These are phyloP conservation scores for Kurtzmaniella quercitrusa DNA, from an alignment of 1,139 yeast genomes.

Conservation along the genomic window DNA sequence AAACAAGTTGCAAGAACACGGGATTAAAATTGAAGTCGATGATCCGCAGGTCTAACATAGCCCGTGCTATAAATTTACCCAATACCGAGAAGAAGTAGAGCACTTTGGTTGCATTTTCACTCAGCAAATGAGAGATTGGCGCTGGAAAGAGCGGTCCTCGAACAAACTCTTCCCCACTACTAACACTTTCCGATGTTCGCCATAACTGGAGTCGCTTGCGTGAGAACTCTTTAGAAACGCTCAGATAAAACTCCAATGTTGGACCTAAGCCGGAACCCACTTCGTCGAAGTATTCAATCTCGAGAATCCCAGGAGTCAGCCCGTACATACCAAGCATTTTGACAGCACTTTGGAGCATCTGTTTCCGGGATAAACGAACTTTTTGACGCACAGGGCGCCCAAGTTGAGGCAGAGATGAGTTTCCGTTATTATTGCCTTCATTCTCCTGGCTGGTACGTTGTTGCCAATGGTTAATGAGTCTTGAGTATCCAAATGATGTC, in stretches of 20 bases:
- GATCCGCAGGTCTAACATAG: slow-evolving; percentile 80
- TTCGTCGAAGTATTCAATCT: slow-evolving; percentile 85
- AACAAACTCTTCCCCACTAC: slow-evolving; percentile 37
- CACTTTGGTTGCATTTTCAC: slow-evolving; percentile 40
- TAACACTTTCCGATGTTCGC: slow-evolving; percentile 47
- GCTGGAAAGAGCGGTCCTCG: slow-evolving; percentile 67
- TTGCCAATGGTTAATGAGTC: slow-evolving; percentile 81
- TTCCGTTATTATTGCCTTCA: slow-evolving; percentile 13
- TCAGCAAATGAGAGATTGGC: slow-evolving; percentile 41
- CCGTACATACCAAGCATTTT: slow-evolving; percentile 79
- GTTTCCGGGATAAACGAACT: slow-evolving; percentile 69
- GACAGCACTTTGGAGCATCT: slow-evolving; percentile 72
- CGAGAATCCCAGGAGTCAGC: slow-evolving; percentile 73
- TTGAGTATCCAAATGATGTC: slow-evolving; percentile 88
- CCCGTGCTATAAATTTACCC: slow-evolving; percentile 84
- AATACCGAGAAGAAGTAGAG: slow-evolving; percentile 58
- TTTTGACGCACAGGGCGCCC: slow-evolving; percentile 83
- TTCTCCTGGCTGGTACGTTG: slow-evolving; percentile 43
- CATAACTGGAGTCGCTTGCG: slow-evolving; percentile 59
- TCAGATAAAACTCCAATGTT: slow-evolving; percentile 85
- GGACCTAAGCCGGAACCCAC: slow-evolving; percentile 98
- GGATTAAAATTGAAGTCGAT: slow-evolving; percentile 79
- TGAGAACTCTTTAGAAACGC: slow-evolving; percentile 70
- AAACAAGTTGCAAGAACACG: slow-evolving; percentile 55
- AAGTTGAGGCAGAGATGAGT: slow-evolving; percentile 38